Evolutionary conservation across 2,329 filamentous ascomycete genomes (phyloP).

Genomic region (Pseudogymnoascus sp.): DNA sequence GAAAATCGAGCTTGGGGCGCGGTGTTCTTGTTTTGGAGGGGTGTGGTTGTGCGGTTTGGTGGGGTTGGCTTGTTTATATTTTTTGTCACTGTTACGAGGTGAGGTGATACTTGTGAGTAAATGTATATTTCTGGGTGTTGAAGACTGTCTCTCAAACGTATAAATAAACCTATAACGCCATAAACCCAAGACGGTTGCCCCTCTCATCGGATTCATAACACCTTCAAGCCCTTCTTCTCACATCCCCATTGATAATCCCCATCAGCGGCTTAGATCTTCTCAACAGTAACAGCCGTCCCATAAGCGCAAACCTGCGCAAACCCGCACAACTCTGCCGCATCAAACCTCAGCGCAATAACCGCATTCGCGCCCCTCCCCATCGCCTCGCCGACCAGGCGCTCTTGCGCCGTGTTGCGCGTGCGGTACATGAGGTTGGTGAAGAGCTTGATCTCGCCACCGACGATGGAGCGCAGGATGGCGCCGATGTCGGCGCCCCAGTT

Average conservation of each 20-base stretch:
- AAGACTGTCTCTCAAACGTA: neutral
- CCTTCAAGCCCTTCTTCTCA: neutral
- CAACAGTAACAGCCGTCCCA: conserved; percentile 50
- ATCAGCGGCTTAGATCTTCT: conserved; percentile 41
- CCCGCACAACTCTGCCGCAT: conserved; percentile 45
- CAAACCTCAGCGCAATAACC: conserved; percentile 51
- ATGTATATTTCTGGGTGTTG: neutral
- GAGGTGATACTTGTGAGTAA: neutral
- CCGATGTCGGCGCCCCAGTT: conserved; percentile 50
- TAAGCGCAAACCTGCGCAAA: conserved; percentile 54
- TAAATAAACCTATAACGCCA: neutral
- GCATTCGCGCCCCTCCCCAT: conserved; percentile 52
- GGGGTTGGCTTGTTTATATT: neutral
- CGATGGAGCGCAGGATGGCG: conserved; percentile 49
- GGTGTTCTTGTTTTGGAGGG: neutral
- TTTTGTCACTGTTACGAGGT: neutral
- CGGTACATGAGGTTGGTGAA: conserved; percentile 53
- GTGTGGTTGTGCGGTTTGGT: neutral
- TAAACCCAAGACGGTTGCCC: neutral
- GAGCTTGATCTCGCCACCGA: conserved; percentile 51
- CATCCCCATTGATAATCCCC: neutral
- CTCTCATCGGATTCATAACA: neutral
- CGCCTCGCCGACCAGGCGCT: conserved; percentile 47
- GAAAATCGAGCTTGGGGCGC: neutral
- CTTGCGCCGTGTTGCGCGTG: conserved; percentile 51